Conservation (phyloP, 257 asterid genomes). For the Solanum rostratum region DNA sequence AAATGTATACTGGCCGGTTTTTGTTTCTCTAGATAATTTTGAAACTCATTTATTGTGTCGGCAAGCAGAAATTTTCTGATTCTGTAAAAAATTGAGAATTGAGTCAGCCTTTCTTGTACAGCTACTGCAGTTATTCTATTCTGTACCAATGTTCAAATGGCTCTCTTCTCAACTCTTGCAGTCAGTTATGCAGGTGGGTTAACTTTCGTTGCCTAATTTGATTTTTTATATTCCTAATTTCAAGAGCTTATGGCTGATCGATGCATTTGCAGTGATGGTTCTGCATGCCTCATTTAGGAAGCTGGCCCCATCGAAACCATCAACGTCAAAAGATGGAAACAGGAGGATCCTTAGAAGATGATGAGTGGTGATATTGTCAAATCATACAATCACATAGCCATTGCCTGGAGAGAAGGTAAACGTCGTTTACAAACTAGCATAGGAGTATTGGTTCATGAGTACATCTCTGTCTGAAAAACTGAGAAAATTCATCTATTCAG, state of each 20-base stretch:
- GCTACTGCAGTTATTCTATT: slow-evolving; percentile 56
- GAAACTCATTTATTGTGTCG: background rate
- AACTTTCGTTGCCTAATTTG: background rate
- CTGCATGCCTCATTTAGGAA: slow-evolving; percentile 82
- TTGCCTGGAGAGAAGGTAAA: background rate
- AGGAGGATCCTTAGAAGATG: slow-evolving; percentile 20
- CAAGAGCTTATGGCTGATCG: background rate
- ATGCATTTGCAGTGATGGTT: slow-evolving; percentile 50
- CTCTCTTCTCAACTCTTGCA: slow-evolving; percentile 46
- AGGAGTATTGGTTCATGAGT: background rate
- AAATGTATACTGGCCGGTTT: background rate
- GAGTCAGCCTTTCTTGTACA: slow-evolving; percentile 26
- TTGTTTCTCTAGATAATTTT: background rate
- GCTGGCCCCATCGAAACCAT: slow-evolving; percentile 55
- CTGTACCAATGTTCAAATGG: slow-evolving; percentile 57
- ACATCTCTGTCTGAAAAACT: background rate
- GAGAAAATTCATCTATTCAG: background rate
- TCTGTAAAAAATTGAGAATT: background rate
- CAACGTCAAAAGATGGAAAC: slow-evolving; percentile 27
- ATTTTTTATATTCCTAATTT: background rate
- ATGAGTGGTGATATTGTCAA: background rate
- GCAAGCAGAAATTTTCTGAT: background rate
- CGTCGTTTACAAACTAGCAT: background rate
- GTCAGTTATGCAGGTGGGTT: slow-evolving; percentile 70
- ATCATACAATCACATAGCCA: background rate